Conservation (phyloP, 805 yeast genomes). For the Myxozyma geophila region DNA sequence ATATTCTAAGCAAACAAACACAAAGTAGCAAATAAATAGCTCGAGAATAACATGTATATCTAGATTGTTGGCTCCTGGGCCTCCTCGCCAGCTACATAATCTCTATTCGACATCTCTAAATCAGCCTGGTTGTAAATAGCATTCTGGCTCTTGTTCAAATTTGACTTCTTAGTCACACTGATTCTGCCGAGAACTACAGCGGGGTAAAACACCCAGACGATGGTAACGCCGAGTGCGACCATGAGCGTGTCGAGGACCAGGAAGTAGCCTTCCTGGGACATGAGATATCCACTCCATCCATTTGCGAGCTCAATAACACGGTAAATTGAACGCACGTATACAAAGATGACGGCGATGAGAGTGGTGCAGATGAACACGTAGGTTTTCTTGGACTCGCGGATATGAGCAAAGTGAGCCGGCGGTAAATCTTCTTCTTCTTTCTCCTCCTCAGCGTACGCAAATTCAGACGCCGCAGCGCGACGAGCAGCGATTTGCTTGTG, state of each 20-base stretch:
- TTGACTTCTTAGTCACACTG: conserved; percentile 6
- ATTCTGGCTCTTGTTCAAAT: no score
- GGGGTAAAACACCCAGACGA: conserved; percentile 22
- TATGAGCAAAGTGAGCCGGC: conserved; percentile 21
- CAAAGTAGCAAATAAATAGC: no score
- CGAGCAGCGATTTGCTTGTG: background rate
- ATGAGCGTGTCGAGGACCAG: conserved; percentile 60
- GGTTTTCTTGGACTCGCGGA: conserved; percentile 15
- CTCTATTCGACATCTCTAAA: background rate
- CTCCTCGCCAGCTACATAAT: background rate
- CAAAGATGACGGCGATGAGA: conserved; percentile 44
- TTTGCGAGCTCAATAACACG: conserved; percentile 67
- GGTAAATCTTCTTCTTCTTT: background rate
- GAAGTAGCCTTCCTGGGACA: conserved; percentile 59
- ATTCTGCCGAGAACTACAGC: conserved; percentile 20
- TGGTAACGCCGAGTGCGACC: conserved; percentile 51
- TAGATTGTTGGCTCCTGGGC: no score
- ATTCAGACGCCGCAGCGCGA: background rate
- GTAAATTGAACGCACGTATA: conserved; percentile 69
- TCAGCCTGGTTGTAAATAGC: background rate
- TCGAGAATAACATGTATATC: no score
- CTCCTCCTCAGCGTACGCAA: background rate
- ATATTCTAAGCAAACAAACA: no score
- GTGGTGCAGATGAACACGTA: background rate
- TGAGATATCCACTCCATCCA: conserved; percentile 67